Evolutionary conservation across 768 basidiomycete species (phyloP), one percentile per base, ranked within the genome.

Genomic region (Auriscalpium microsporum): DNA sequence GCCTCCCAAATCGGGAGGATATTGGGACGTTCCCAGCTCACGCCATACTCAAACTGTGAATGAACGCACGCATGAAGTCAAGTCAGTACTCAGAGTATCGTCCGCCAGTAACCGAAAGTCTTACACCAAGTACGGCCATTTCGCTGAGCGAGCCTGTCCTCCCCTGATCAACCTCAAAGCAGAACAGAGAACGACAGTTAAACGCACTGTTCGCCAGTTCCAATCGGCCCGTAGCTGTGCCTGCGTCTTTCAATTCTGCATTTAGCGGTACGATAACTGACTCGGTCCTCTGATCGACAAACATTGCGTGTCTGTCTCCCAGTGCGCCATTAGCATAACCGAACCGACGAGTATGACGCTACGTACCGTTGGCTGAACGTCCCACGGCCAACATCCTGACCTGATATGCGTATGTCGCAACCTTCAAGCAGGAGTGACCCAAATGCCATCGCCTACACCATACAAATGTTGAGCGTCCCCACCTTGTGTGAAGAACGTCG

Each of bases 1-100:
- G 91, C 91, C 67, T 96, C 93, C 92, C 93, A 94, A 37, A 95
- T 90, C 0, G 89, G 82, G 52, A 94, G 71, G 19, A 94, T 67
- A 59, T 82, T 78, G 0, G 92, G 93, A 21, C 82, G 73, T 68
- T 93, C 90, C 90, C 91, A 94, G 62, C 88, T 91, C 48, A 87
- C 78, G 0, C 94, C 94, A 59, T 90, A 91, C 65, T 95, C 94
- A 58, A 94, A 96, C 80, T 92, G 62, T 8, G 28, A 3, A 21
- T 21, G 21, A 21, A 21, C 21, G 21, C 21, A 21, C 21, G 3
- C 21, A 21, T 11, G 45, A 28, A 33, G 35, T 7, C 46, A 17
- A 28, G 16, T 35, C 8, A 51, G 28, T 14, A 13, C 8, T 48
- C 50, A 23, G 17, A 9, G 33, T 35, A 33, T 8, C 3, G n/a